Percentiles rank a stretch among this genome's conserved stretches.
Evolutionary conservation across 768 basidiomycete species (phyloP).

Genomic region (Auricularia heimuer): DNA sequence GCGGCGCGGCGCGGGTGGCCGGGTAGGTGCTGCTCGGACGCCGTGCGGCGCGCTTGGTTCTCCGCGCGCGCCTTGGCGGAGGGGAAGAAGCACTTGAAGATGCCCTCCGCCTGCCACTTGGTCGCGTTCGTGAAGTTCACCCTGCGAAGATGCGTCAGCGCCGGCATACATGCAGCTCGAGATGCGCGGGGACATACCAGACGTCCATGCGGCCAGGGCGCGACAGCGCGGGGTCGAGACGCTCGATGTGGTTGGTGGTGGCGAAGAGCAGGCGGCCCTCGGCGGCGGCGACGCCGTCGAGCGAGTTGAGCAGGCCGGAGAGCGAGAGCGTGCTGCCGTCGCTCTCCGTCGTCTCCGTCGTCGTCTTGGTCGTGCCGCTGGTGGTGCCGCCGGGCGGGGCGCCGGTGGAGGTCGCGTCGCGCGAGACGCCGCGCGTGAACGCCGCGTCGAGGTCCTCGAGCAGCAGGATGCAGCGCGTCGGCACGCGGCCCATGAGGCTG

Average conservation of each 20-base stretch:
- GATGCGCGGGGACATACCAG: conserved; percentile 34
- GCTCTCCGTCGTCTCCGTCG: conserved; percentile 29
- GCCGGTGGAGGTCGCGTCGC: conserved; percentile 72
- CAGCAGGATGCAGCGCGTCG: conserved; percentile 82
- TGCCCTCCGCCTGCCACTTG: conserved; percentile 87
- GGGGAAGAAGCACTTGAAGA: conserved; percentile 93
- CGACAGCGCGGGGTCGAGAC: conserved; percentile 80
- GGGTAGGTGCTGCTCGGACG: conserved; percentile 58
- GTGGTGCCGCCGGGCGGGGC: conserved; percentile 39
- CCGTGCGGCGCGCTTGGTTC: conserved; percentile 14
- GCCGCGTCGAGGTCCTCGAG: conserved; percentile 87
- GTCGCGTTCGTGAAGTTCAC: conserved; percentile 83
- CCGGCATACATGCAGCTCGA: background rate
- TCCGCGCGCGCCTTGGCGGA: conserved; percentile 33
- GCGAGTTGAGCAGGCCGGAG: conserved; percentile 76
- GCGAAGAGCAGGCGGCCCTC: conserved; percentile 84
- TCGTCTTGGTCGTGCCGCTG: conserved; percentile 21
- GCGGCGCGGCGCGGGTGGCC: conserved; percentile 36
- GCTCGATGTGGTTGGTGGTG: conserved; percentile 89
- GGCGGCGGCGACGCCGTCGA: conserved; percentile 78
- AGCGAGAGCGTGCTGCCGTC: conserved; percentile 79
- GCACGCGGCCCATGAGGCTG: conserved; percentile 82
- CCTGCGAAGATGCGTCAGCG: background rate
- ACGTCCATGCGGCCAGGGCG: conserved; percentile 88
- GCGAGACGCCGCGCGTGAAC: conserved; percentile 78